phyloP scores from a whole-genome alignment of 768 basidiomycete species.

The Leccinum uliginosum region DNA sequence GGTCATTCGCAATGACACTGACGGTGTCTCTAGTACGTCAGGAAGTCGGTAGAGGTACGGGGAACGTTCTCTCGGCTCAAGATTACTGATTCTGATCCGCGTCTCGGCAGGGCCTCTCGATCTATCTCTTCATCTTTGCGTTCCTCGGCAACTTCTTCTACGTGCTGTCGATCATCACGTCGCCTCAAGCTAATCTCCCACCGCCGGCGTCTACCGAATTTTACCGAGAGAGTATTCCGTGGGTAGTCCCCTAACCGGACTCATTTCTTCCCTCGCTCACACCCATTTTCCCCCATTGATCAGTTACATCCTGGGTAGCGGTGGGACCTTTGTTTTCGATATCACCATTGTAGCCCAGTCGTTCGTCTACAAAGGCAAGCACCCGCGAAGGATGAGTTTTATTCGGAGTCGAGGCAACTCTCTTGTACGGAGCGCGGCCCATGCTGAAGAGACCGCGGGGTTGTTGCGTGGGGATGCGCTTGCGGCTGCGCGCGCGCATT shows the following conservation, averaged over 20 bases:
- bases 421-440: conserved; percentile 21
- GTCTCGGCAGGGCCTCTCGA: conserved; percentile 74
- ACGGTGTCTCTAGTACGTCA: conserved; percentile 52
- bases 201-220: conserved; percentile 60
- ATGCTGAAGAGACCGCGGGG: conserved; percentile 48
- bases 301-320: conserved; percentile 88
- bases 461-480: conserved; percentile 42
- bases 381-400: conserved; percentile 28
- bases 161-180: conserved; percentile 82
- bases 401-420: conserved; percentile 27
- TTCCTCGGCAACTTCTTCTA: conserved; percentile 94
- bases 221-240: conserved; percentile 83
- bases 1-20: neutral
- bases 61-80: neutral
- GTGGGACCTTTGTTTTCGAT: conserved; percentile 91
- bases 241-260: conserved; percentile 30
- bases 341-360: conserved; percentile 86
- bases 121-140: conserved; percentile 89
- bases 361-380: conserved; percentile 62
- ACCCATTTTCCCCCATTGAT: neutral
- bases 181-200: conserved; percentile 56
- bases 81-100: conserved; percentile 3
- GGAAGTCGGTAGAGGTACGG: conserved; percentile 83
- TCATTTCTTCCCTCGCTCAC: neutral
- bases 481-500: conserved; percentile 26